A percentile compares a stretch with the other conserved stretches of the same genome.
phyloP scores from a whole-genome alignment of 2,329 filamentous ascomycete genomes.

The Hymenoscyphus salicellus region DNA sequence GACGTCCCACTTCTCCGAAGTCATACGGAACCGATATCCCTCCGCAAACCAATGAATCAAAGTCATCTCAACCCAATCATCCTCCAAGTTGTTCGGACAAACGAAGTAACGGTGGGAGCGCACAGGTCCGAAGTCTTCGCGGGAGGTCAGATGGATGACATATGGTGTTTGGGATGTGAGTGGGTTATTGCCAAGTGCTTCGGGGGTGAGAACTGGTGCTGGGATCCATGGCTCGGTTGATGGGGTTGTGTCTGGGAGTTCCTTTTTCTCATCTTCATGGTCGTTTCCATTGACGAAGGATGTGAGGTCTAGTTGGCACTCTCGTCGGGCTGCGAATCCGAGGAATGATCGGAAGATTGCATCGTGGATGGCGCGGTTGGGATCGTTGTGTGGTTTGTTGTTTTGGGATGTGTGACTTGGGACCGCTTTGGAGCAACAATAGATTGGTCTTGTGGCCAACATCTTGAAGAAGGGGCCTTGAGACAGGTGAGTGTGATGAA shows the following conservation, averaged over 20 bases:
- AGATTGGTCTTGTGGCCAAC: slow-evolving; percentile 17
- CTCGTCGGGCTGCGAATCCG: slow-evolving; percentile 18
- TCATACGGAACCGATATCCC: slow-evolving; percentile 27
- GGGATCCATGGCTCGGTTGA: slow-evolving; percentile 11
- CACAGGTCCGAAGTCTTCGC: slow-evolving; percentile 29
- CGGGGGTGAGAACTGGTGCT: slow-evolving; percentile 20
- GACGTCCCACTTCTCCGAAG: slow-evolving; percentile 32
- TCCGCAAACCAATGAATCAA: slow-evolving; percentile 29
- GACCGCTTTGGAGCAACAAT: slow-evolving; percentile 23
- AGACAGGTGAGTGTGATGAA: neutral
- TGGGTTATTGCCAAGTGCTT: slow-evolving; percentile 27
- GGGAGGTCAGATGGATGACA: slow-evolving; percentile 29
- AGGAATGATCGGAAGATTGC: slow-evolving; percentile 26
- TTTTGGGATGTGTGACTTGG: slow-evolving; percentile 10
- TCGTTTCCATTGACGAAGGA: slow-evolving; percentile 7
- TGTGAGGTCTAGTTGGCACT: slow-evolving; percentile 8
- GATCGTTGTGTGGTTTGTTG: slow-evolving; percentile 24
- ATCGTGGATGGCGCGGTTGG: slow-evolving; percentile 25
- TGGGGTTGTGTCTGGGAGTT: neutral
- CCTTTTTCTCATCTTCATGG: neutral
- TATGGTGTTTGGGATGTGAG: slow-evolving; percentile 24
- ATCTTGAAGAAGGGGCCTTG: neutral
- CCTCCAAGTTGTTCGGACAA: slow-evolving; percentile 22
- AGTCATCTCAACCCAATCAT: slow-evolving; percentile 30
- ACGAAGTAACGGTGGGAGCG: slow-evolving; percentile 33